These are phyloP conservation scores for Fusarium humuli DNA, from an alignment of 2,329 filamentous ascomycete genomes.

Conservation along the genomic window DNA sequence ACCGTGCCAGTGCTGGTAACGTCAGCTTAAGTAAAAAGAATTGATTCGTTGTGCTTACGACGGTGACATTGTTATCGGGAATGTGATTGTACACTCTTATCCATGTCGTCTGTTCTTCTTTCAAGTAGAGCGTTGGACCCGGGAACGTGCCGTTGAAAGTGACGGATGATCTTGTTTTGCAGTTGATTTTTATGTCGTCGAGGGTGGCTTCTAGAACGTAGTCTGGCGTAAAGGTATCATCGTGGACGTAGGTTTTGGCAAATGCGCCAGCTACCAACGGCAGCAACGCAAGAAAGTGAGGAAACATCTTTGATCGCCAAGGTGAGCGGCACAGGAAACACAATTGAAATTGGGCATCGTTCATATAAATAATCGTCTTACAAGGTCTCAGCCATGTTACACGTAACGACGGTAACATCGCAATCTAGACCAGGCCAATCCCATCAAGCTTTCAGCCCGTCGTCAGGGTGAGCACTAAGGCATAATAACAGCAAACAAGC, in stretches of 20 bases:
- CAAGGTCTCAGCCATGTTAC: neutral
- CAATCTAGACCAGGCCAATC: neutral
- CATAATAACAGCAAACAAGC: neutral
- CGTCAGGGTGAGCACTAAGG: slow-evolving; percentile 25
- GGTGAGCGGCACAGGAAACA: no score
- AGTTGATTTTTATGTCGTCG: slow-evolving; percentile 23
- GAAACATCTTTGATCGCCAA: neutral
- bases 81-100: slow-evolving; percentile 31
- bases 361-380: neutral
- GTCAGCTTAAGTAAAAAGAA: neutral
- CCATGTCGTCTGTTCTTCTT: slow-evolving; percentile 33
- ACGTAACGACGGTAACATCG: neutral
- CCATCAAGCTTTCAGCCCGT: slow-evolving; percentile 20
- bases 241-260: slow-evolving; percentile 10
- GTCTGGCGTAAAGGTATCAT: slow-evolving; percentile 21
- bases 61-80: slow-evolving; percentile 24
- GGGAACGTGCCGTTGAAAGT: slow-evolving; percentile 26
- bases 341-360: no score
- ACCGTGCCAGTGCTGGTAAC: slow-evolving; percentile 73
- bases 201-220: slow-evolving; percentile 28
- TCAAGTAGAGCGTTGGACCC: slow-evolving; percentile 10
- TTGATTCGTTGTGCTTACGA: neutral
- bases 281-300: slow-evolving; percentile 3
- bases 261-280: slow-evolving; percentile 9
- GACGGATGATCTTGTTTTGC: slow-evolving; percentile 6